Evolutionary conservation across 2,329 filamentous ascomycete genomes (phyloP).

Genomic region (Pyrenophora tritici-repentis): DNA sequence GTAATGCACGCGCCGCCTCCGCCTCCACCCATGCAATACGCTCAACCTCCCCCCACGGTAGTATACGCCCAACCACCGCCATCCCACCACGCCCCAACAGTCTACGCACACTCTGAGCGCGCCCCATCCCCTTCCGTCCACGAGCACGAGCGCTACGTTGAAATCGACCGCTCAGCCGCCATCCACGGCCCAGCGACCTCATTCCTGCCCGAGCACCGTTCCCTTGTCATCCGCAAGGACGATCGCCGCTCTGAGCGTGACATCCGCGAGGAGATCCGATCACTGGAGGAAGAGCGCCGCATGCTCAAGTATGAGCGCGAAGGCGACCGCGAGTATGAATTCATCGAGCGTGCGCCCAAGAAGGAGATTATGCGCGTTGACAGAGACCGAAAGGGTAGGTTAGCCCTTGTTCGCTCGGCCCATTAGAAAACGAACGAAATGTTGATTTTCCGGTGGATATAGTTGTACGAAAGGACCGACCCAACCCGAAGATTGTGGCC

Average conservation of each 20-base stretch:
- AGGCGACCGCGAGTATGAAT: constrained; percentile 62
- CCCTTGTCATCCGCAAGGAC: constrained; percentile 24
- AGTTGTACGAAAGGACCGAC: constrained; percentile 40
- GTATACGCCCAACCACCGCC: constrained; percentile 15
- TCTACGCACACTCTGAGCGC: constrained; percentile 42
- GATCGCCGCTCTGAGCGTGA: constrained; percentile 59
- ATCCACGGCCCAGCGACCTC: constrained; percentile 55
- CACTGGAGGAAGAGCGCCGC: constrained; percentile 69
- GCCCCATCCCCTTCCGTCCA: constrained; percentile 40
- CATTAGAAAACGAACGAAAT: constrained; percentile 49
- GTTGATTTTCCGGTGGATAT: constrained; percentile 43
- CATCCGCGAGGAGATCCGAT: constrained; percentile 73
- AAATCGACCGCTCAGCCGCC: constrained; percentile 54
- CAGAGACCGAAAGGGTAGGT: constrained; percentile 95
- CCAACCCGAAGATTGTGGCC: constrained; percentile 52
- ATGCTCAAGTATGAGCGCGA: constrained; percentile 63
- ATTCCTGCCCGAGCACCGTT: constrained; percentile 52
- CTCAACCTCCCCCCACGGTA: constrained; percentile 26
- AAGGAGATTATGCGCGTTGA: constrained; percentile 71
- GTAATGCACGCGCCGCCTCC: constrained; percentile 28
- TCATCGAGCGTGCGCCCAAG: constrained; percentile 60
- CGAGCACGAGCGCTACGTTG: constrained; percentile 43
- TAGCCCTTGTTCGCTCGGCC: constrained; percentile 81
- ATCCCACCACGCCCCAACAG: constrained; percentile 32
- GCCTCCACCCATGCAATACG: constrained; percentile 26